Conservation (phyloP, 176 grass and related monocot genomes). For the Tillandsia fasciculata region DNA sequence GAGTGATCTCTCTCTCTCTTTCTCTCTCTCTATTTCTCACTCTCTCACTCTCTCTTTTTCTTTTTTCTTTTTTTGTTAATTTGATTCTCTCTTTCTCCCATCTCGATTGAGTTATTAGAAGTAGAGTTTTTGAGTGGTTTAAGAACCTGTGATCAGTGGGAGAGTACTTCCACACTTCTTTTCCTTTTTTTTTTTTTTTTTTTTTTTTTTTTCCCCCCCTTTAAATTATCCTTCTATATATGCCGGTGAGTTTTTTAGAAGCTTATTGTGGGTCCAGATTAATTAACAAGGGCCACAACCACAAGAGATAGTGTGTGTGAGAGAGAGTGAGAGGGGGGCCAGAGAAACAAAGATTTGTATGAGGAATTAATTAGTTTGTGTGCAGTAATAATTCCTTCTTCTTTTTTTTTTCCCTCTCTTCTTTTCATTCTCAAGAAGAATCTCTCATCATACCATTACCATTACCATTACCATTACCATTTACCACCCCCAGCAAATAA, state of each 20-base stretch:
- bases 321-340: background rate
- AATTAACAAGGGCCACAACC: constrained; percentile 4
- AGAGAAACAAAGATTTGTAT: constrained; percentile 1
- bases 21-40: no score
- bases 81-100: background rate
- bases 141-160: background rate
- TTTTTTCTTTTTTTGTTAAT: background rate
- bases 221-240: background rate
- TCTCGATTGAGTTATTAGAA: background rate
- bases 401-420: background rate
- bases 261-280: constrained; percentile 9
- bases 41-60: background rate
- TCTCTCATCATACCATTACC: no score
- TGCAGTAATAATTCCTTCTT: constrained; percentile 12
- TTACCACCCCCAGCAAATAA: no score
- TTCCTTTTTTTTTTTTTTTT: background rate
- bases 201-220: background rate
- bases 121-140: constrained; percentile 11
- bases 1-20: background rate
- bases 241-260: background rate
- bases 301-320: background rate
- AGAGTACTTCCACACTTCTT: background rate
- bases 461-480: no score
- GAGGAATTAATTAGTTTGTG: background rate
- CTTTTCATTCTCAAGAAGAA: background rate